Evolutionary conservation across 805 yeast genomes (phyloP).

Genomic region (Cyberlindnera samutprakarnensis): DNA sequence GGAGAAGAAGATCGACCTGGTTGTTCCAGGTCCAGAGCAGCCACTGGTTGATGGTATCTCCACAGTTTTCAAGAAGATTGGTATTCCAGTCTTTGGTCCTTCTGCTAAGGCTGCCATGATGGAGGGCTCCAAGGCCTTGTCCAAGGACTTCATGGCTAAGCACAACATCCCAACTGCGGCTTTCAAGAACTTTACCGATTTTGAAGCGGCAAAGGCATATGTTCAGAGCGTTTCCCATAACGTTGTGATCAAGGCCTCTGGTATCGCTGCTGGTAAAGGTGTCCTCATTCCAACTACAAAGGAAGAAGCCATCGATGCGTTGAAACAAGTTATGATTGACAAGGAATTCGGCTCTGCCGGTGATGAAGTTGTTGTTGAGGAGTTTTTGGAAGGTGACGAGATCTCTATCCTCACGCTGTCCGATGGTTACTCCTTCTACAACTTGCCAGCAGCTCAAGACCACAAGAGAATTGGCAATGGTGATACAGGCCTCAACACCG

Average conservation of each 20-base stretch:
- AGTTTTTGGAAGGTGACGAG: constrained; percentile 94
- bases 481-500: constrained; percentile 92
- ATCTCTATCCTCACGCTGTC: constrained; percentile 84
- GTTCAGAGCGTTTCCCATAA: constrained; percentile 58
- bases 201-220: constrained; percentile 67
- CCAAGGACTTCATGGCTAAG: constrained; percentile 88
- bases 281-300: constrained; percentile 83
- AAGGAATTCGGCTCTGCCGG: constrained; percentile 92
- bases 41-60: constrained; percentile 94
- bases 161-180: constrained; percentile 93
- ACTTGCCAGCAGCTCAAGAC: constrained; percentile 96
- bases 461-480: constrained; percentile 94
- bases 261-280: constrained; percentile 98
- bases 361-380: constrained; percentile 91
- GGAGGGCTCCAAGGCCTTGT: constrained; percentile 96
- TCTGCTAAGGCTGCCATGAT: constrained; percentile 78
- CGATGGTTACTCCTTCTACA: constrained; percentile 88
- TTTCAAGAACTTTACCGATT: constrained; percentile 74
- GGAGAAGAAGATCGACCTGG: constrained; percentile 58
- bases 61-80: constrained; percentile 63
- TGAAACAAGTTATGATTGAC: constrained; percentile 83
- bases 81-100: constrained; percentile 98
- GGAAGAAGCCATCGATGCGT: constrained; percentile 79
- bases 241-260: constrained; percentile 93
- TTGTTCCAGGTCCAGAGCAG: constrained; percentile 98